These are phyloP conservation scores for Rhizopogon salebrosus DNA, from an alignment of 768 basidiomycete species.

Conservation along the genomic window DNA sequence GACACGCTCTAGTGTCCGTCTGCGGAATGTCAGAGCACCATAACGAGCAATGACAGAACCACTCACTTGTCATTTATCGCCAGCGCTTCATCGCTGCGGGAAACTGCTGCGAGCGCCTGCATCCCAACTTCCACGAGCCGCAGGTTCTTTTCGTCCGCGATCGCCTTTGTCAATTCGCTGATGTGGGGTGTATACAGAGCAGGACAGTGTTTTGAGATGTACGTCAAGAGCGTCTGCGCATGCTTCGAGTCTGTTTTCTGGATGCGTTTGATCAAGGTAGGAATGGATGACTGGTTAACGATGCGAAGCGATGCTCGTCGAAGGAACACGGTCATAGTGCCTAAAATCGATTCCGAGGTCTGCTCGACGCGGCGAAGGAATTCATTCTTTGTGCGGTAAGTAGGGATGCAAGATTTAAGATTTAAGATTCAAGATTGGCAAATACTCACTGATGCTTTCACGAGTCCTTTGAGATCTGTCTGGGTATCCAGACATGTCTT, in stretches of 20 bases:
- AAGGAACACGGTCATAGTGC: slow-evolving; percentile 69
- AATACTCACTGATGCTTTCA: slow-evolving; percentile 62
- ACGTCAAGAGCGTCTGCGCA: slow-evolving; percentile 49
- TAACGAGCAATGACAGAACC: not conserved
- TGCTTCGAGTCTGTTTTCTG: slow-evolving; percentile 40
- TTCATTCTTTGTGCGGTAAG: slow-evolving; percentile 51
- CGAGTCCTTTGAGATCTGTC: slow-evolving; percentile 72
- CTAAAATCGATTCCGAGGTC: slow-evolving; percentile 48
- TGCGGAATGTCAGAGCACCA: slow-evolving; percentile 21
- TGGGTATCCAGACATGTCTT: slow-evolving; percentile 80
- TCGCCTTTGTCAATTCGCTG: slow-evolving; percentile 67
- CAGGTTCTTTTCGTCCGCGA: slow-evolving; percentile 58
- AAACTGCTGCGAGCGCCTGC: slow-evolving; percentile 70
- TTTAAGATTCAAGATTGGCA: not conserved
- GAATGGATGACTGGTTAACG: slow-evolving; percentile 81
- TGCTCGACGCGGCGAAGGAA: slow-evolving; percentile 74
- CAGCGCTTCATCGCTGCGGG: slow-evolving; percentile 51
- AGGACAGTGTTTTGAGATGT: slow-evolving; percentile 72
- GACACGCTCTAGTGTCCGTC: slow-evolving; percentile 64
- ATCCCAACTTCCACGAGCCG: slow-evolving; percentile 60
- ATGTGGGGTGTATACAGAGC: slow-evolving; percentile 69
- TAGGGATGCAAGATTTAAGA: not conserved
- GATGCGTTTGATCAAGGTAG: slow-evolving; percentile 69
- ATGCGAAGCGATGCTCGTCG: slow-evolving; percentile 67
- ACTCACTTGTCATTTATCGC: slow-evolving; percentile 65